phyloP scores from a whole-genome alignment of 352 stramenopile genomes.

The Globisporangium apiculatum region DNA sequence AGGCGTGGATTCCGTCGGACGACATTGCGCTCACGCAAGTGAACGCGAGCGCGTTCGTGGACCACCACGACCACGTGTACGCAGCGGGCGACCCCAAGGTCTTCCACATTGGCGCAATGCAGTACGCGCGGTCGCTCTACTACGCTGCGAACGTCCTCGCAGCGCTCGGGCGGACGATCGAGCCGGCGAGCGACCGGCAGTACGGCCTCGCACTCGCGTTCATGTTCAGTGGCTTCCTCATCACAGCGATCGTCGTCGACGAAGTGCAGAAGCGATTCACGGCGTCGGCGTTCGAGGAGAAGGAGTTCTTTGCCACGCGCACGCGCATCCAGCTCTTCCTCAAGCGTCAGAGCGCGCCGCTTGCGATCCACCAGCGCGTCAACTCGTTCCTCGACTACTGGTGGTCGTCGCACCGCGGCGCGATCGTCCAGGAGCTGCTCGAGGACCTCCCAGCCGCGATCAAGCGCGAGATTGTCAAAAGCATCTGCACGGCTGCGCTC shows the following conservation, averaged over 20 bases:
- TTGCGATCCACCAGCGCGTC: conserved; percentile 44
- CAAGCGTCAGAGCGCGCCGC: conserved; percentile 44
- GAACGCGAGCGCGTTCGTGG: conserved; percentile 25
- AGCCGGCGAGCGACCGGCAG: conserved; percentile 40
- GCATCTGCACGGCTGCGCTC: conserved; percentile 44
- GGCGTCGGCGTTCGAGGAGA: conserved; percentile 55
- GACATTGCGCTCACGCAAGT: conserved; percentile 30
- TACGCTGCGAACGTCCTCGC: conserved; percentile 49
- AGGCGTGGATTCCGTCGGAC: conserved; percentile 39
- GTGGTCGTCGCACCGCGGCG: conserved; percentile 56
- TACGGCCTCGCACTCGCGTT: conserved; percentile 42
- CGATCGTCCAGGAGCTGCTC: conserved; percentile 53
- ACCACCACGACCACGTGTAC: conserved; percentile 18
- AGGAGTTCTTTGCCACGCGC: conserved; percentile 56
- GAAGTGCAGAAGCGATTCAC: conserved; percentile 63
- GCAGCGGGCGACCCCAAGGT: conserved; percentile 16
- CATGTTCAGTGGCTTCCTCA: conserved; percentile 63
- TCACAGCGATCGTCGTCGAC: conserved; percentile 63
- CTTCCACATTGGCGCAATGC: conserved; percentile 25
- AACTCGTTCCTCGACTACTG: conserved; percentile 67
- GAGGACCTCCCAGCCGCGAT: conserved; percentile 43
- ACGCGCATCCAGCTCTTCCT: conserved; percentile 56
- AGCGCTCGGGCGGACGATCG: conserved; percentile 32
- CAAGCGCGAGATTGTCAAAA: conserved; percentile 48
- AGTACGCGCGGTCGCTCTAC: conserved; percentile 56